These are phyloP conservation scores for Cyberlindnera maritima DNA, from an alignment of 805 yeast genomes.

Conservation along the genomic window DNA sequence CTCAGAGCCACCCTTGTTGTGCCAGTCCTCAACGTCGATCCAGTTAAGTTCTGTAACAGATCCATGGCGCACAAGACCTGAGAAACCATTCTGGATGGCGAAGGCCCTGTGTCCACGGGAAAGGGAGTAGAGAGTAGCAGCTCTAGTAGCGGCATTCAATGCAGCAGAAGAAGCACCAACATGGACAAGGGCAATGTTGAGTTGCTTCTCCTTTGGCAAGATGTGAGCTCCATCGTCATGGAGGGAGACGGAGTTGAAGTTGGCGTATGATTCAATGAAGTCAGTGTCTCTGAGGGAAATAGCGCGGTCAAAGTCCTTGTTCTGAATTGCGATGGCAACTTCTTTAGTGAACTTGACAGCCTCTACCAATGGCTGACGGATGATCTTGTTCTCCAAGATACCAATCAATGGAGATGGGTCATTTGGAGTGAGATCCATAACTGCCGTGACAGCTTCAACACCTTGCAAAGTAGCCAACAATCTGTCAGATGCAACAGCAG, in stretches of 20 bases:
- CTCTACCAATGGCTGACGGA: conserved; percentile 81
- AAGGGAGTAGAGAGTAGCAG: conserved; percentile 29
- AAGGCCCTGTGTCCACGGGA: conserved; percentile 87
- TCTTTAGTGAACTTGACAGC: conserved; percentile 83
- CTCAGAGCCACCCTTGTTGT: conserved; percentile 89
- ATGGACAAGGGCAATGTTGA: conserved; percentile 80
- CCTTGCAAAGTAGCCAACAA: conserved; percentile 93
- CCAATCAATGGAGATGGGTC: conserved; percentile 96
- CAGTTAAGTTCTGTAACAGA: conserved; percentile 72
- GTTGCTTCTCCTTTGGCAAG: conserved; percentile 57
- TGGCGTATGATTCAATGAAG: conserved; percentile 74
- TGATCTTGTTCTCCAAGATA: conserved; percentile 80
- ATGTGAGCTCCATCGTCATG: conserved; percentile 62
- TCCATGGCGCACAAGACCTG: conserved; percentile 88
- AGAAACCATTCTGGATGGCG: conserved; percentile 91
- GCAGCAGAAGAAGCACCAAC: conserved; percentile 99
- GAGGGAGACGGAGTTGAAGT: conserved; percentile 65
- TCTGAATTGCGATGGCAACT: conserved; percentile 86
- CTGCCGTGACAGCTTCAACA: conserved; percentile 95
- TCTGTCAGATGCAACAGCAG: conserved; percentile 95
- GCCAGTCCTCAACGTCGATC: conserved; percentile 89
- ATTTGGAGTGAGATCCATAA: conserved; percentile 80
- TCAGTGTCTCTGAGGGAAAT: conserved; percentile 85
- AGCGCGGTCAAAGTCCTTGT: conserved; percentile 80
- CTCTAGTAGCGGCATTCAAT: conserved; percentile 46